A percentile compares a stretch with the other conserved stretches of the same genome.
phyloP scores from a whole-genome alignment of 2,329 filamentous ascomycete genomes.

The Fusarium kyushuense region DNA sequence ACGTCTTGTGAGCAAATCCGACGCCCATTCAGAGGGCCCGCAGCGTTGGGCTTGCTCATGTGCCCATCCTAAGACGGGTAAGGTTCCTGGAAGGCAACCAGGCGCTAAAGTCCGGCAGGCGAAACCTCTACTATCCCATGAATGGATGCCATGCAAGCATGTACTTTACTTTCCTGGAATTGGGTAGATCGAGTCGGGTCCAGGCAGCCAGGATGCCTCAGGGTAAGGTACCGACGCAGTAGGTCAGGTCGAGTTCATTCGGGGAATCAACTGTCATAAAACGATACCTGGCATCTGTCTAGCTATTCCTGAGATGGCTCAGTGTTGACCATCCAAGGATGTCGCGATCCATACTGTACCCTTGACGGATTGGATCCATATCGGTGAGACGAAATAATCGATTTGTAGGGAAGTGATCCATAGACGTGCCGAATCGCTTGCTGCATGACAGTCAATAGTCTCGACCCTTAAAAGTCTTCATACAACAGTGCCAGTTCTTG shows the following conservation, averaged over 20 bases:
- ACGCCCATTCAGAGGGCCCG: conserved; percentile 49
- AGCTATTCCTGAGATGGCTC: conserved; percentile 4
- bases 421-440: conserved; percentile 3
- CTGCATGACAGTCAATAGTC: conserved; percentile 3
- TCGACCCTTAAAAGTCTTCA: not conserved
- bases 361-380: conserved; percentile 3
- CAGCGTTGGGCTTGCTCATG: conserved; percentile 61
- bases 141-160: conserved; percentile 11
- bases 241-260: not conserved
- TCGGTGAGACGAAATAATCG: conserved; percentile 6
- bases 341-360: not conserved
- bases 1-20: conserved; percentile 41
- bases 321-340: conserved; percentile 14
- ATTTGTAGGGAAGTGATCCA: not conserved
- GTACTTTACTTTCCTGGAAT: not conserved
- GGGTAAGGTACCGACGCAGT: conserved; percentile 18
- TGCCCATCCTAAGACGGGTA: conserved; percentile 59
- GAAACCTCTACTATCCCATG: conserved; percentile 14
- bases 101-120: conserved; percentile 27
- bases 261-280: conserved; percentile 9
- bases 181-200: not conserved
- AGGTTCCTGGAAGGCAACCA: conserved; percentile 40
- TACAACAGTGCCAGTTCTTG: not conserved
- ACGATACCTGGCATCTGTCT: not conserved
- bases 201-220: conserved; percentile 7